Evolutionary conservation across 768 basidiomycete genomes (phyloP), one percentile per base, ranked within the genome.

Genomic region (Boletus speciosus): DNA sequence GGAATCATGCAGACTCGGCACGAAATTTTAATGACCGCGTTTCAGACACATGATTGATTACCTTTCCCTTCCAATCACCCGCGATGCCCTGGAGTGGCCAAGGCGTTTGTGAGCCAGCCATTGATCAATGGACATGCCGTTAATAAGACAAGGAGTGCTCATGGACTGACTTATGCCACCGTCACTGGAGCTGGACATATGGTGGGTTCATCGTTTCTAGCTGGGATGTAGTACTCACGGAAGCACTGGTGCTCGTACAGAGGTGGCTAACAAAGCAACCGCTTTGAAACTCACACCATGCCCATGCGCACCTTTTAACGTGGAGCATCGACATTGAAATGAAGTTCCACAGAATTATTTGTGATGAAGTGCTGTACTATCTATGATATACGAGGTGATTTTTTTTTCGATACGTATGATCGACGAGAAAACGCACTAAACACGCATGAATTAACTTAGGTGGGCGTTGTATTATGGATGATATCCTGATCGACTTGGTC

Each of bases 181-280:
- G 64, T 88, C 40, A 64, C 76, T 44, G 83, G 76, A 0, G 88
- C 86, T 16, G 88, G 88, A n/a, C 88, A 90, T 71, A 86, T 83
- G 83, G 83, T 82, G 35, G 32, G 71, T 62, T 2, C 32, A 11
- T 44, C 5, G 6, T 35, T 29, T 16, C 39, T 6, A n/a, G 45
- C 25, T n/a, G 35, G 25, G 31, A 31, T 29, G 10, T 34, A 29
- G 23, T 37, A 40, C 50, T 53, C 16, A 60, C 14, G 47, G 77
- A 81, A 58, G 73, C 78, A 12, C 66, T 82, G 34, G 74, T 69
- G 38, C 67, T 83, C 36, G 71, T 79, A 10, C 75, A 76, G 32
- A 69, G 71, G 35, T 82, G 80, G 81, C 48, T 79, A 42, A 64
- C 71, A 1, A 39, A 48, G 63, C 6, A 25, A 31, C 32, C 52